Base-by-base conservation (phyloP, 805 yeast species). In the Grigorovia jiainica region DNA sequence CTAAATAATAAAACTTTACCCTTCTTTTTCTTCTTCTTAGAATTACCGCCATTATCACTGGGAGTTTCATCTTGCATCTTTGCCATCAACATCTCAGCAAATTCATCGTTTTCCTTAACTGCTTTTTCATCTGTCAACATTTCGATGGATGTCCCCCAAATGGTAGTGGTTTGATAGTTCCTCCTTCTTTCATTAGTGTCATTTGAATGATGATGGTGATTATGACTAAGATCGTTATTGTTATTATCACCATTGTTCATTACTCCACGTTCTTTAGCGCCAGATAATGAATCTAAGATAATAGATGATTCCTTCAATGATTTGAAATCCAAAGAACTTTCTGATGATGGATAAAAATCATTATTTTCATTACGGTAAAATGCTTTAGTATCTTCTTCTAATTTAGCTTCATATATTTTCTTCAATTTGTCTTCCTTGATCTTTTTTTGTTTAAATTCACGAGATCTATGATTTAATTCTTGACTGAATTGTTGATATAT, bases 81-180 rank as follows among this genome's bases (percentile, higher is more conserved):
- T 48, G 67, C 67, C 20, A 73, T 60, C 18, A 79, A 66, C 71
- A 75, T 65, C 44, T 74, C 73, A 43, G 67, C 70, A 38, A 63
- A 54, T 34, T 73, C 79, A 54, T 68, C 66, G 32, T 67, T 73
- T 43, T 70, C 73, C 7, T 63, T 68, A 1, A 57, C 58, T 3
- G 62, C 63, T 15, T 58, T 57, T 23, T 66, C 66, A 23, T 60
- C 62, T 21, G 49, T 49, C n/a, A 44, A 47, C 7, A 55, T 49
- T 7, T 47, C 64, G 10, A 59, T 60, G 25, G 61, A 58, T 0
- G 92, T 83, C 0, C 94, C 94, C 94, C 94, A 84, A 3, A 84
- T 77, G 0, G 92, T 79, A 1, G 76, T 73, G 32, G 68, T 65
- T 42, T 55, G 63, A 10, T 59, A 60, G 0, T 51, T 54, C 15